Conservation (phyloP, 352 stramenopile species). For the Phytophthora podocarpi region DNA sequence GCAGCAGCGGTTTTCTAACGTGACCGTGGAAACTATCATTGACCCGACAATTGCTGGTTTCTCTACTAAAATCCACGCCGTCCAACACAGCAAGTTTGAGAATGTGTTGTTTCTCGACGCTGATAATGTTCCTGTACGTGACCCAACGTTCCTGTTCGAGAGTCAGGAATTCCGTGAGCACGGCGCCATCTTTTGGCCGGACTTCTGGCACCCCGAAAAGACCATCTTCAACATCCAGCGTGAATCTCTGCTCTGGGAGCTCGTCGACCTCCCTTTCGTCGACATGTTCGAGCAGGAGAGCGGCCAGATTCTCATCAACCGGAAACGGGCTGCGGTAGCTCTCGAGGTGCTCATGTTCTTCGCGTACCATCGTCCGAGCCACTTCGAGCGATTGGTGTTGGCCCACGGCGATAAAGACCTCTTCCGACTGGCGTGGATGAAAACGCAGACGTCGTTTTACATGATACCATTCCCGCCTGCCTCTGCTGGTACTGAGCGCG, state of each 20-base stretch:
- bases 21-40: conserved; percentile 56
- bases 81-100: background rate
- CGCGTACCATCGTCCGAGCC: conserved; percentile 58
- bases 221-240: background rate
- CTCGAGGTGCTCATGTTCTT: conserved; percentile 71
- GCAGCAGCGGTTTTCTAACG: conserved; percentile 35
- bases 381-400: conserved; percentile 65
- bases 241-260: background rate
- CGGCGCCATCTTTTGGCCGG: too few species aligned
- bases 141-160: background rate
- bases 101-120: background rate
- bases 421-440: conserved; percentile 82
- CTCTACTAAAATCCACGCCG: background rate
- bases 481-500: conserved; percentile 40
- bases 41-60: conserved; percentile 42
- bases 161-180: background rate
- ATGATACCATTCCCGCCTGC: conserved; percentile 65
- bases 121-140: background rate
- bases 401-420: conserved; percentile 83
- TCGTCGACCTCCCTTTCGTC: background rate
- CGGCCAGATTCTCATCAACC: background rate
- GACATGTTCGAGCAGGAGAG: conserved; percentile 2
- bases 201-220: background rate
- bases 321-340: conserved; percentile 24
- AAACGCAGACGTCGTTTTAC: conserved; percentile 57